Evolutionary conservation across 2,329 filamentous ascomycete species (phyloP), one percentile per base, ranked within the genome.

Genomic region (Pseudogymnoascus sp.): DNA sequence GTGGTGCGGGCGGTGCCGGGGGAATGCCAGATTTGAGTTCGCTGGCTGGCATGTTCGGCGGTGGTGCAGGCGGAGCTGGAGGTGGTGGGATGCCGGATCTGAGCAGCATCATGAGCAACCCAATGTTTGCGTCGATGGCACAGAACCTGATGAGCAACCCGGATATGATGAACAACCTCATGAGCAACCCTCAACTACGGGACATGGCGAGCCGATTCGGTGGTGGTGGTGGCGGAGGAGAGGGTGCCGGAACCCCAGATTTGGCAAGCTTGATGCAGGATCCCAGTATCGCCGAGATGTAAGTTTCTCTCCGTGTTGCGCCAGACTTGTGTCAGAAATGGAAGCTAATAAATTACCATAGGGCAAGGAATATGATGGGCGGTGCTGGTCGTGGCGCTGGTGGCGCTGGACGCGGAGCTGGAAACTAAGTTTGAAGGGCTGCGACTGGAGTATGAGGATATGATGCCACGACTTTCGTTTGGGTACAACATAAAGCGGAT

Each of bases 121-220:
- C 94, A 63, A 97, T 97, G 94, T 96, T 99, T 78, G 86, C 92
- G 60, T 90, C 84, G 78, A 97, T 97, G 92, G 94, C 94, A 4
- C 91, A 97, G 80, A 96, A 91, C 76, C 77, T 99, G 63, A 97
- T 97, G 94, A 91, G 86, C 78, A 97, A 99, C 78, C 94, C 94
- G 0, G 90, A 96, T 8, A 86, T 92, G 80, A 89, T 97, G 85
- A 84, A 81, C 74, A 94, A 92, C 75, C 77, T 99, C 64, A 96
- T 99, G 92, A 91, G 81, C 81, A 97, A 99, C 80, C 94, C 94
- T 2, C 84, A 87, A 66, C 78, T 97, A 66, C 84, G 90, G 63
- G 86, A 95, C 73, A 93, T 97, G 91, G 92, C 91, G 53, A 86
- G 89, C 72, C 84, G 84, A 70, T 92, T 96, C 73, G 85, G 84